Conservation (phyloP, 2,329 filamentous ascomycete species). For the Pseudocercospora pini-densiflorae region DNA sequence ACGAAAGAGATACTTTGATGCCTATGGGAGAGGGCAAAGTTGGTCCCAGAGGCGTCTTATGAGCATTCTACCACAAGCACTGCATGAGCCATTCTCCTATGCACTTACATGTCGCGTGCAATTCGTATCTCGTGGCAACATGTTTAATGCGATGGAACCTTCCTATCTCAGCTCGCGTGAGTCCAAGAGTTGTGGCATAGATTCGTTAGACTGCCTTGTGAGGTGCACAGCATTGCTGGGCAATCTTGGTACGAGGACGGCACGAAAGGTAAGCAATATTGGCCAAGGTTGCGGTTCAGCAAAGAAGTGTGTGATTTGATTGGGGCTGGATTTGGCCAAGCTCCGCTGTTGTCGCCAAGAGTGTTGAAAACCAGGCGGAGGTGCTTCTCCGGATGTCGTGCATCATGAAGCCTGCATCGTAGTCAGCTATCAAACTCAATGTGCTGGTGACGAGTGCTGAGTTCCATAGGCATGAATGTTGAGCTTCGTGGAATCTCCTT, state of each 20-base stretch:
- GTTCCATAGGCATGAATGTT: background rate
- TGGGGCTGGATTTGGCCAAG: background rate
- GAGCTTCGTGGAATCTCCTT: too few species aligned
- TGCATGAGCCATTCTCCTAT: background rate
- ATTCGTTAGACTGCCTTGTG: background rate
- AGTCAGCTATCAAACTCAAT: background rate
- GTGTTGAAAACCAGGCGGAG: background rate
- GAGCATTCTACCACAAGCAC: conserved; percentile 12
- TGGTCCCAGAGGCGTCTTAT: background rate
- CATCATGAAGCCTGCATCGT: background rate
- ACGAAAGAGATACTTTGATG: background rate
- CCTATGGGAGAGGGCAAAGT: background rate
- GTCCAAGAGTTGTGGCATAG: conserved; percentile 15
- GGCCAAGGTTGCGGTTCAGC: background rate
- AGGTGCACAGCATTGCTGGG: background rate
- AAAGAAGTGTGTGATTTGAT: background rate
- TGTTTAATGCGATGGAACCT: conserved; percentile 21
- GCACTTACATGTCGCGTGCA: conserved; percentile 2
- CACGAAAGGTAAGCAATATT: background rate
- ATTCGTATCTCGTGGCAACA: conserved; percentile 7
- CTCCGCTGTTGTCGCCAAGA: background rate
- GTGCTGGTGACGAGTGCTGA: background rate
- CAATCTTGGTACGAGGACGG: background rate
- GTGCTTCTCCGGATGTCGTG: background rate
- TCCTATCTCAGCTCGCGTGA: conserved; percentile 22